Evolutionary conservation across 2,329 filamentous ascomycete species (phyloP), one percentile per base, ranked within the genome.

Genomic region (Lomentospora prolificans): DNA sequence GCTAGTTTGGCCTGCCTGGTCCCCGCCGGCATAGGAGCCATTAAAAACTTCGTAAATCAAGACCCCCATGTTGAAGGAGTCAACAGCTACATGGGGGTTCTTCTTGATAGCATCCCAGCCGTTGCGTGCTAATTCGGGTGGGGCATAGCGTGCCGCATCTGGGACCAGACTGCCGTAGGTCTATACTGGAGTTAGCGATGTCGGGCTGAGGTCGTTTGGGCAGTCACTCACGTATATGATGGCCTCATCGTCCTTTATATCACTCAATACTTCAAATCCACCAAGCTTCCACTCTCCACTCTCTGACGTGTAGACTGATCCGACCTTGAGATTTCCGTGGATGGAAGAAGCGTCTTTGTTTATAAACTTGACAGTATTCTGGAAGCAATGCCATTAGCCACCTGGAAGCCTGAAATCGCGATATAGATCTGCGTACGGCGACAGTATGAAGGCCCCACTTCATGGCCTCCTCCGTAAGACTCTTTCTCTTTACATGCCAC

Each of bases 251-350:
- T 97, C 94, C 65, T 96, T 97, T 72, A 97, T 85, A 36, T 87
- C 96, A 71, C 91, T 97, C 58, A 97, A 70, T 4, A 96, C 81
- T 62, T 99, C 94, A 62, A 99, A 95, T 0, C 94, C 94, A 19
- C 87, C 91, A 2, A 99, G 75, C 66, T 95, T 97, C 94, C 94
- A 99, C 72, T 99, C 94, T 57, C 94, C 94, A 65, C 94, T 96
- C 67, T 97, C 92, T 58, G 90, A 90, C 3, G 89, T 94, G 70
- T 91, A 99, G 60, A 99, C 79, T 0, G 92, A 96, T 0, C 88
- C 87, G 19, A 89, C 87, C 59, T 89, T 85, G 54, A 99, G 75
- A 64, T 83, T 89, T 51, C 91, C 94, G 64, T 99, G 94, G 53
- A 99, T 87, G 0, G 91, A 96, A 2, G 86, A 79, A 3, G 91